Conservation (phyloP, 2,329 filamentous ascomycete species). For the Ramularia endophylla region DNA sequence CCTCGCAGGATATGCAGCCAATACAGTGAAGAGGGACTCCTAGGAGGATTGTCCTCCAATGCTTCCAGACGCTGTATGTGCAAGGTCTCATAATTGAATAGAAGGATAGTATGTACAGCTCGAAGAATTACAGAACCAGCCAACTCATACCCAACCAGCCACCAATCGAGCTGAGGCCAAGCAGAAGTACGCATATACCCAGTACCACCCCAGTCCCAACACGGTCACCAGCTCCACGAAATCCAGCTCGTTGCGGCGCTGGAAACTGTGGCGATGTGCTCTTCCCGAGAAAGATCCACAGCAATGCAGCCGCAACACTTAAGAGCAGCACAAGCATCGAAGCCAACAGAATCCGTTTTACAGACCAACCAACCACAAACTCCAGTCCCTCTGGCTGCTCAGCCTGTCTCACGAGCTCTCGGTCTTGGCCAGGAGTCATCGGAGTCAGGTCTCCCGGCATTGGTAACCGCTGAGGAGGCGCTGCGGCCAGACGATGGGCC, state of each 20-base stretch:
- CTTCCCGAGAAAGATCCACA: constrained; percentile 34
- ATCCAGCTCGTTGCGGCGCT: constrained; percentile 19
- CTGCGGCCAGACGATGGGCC: constrained; percentile 33
- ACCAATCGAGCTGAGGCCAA: constrained; percentile 29
- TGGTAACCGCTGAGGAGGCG: constrained; percentile 4
- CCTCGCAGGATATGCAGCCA: too few relatives aligned
- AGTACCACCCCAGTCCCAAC: constrained; percentile 30
- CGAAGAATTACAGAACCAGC: constrained; percentile 31
- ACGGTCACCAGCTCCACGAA: constrained; percentile 29
- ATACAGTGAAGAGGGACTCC: too few relatives aligned
- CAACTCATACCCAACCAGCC: constrained; percentile 35
- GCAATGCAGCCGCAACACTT: constrained; percentile 26
- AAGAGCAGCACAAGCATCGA: constrained; percentile 26
- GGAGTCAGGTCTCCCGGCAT: background rate
- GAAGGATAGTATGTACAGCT: too few relatives aligned
- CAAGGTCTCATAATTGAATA: too few relatives aligned
- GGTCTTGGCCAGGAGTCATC: constrained; percentile 3
- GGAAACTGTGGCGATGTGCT: constrained; percentile 13
- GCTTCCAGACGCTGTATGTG: too few relatives aligned
- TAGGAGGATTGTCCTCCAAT: too few relatives aligned
- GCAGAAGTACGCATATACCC: constrained; percentile 30
- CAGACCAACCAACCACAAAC: constrained; percentile 32
- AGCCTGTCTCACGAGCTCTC: constrained; percentile 13
- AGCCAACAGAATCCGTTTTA: constrained; percentile 24
- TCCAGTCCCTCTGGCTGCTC: constrained; percentile 32